Evolutionary conservation across 192 early-diverging fungal genomes (phyloP).

Genomic region (Nowakowskiella sp.): DNA sequence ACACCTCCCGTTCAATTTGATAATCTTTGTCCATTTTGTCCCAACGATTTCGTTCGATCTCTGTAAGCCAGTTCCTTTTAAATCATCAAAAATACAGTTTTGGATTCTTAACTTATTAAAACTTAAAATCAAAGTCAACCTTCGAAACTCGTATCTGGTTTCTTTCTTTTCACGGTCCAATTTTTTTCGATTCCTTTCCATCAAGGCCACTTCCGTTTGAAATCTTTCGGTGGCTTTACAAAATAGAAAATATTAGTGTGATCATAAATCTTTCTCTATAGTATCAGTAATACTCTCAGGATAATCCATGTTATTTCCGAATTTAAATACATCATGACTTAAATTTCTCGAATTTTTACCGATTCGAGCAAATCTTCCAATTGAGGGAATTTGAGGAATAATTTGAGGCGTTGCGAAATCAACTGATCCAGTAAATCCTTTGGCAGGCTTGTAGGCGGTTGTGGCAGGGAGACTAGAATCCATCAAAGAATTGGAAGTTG

Average conservation of each 20-base stretch:
- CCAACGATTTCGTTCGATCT: slow-evolving; percentile 29
- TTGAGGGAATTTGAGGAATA: too few species aligned
- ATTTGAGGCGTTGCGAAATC: too few species aligned
- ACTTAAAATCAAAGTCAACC: slow-evolving; percentile 9
- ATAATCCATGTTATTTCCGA: slow-evolving; percentile 25
- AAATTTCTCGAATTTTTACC: slow-evolving; percentile 28
- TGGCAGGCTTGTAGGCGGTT: too few species aligned
- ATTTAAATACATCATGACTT: slow-evolving; percentile 30
- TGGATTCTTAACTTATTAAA: neutral
- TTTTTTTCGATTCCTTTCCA: slow-evolving; percentile 16
- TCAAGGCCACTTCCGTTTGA: slow-evolving; percentile 19
- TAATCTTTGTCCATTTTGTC: slow-evolving; percentile 17
- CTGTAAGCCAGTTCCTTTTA: slow-evolving; percentile 18
- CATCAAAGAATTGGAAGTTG: too few species aligned
- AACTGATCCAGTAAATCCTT: too few species aligned
- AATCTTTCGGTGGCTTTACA: slow-evolving; percentile 18
- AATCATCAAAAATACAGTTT: neutral
- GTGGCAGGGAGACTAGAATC: too few species aligned
- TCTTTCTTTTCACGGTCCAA: slow-evolving; percentile 15
- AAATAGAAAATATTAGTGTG: neutral
- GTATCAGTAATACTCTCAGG: slow-evolving; percentile 1
- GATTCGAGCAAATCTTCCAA: slow-evolving; percentile 15
- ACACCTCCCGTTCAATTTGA: slow-evolving; percentile 7
- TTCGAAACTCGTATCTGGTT: slow-evolving; percentile 10
- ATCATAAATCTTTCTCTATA: neutral